Evolutionary conservation across 208 protist species (phyloP).

Genomic region (Leishmania mexicana): DNA sequence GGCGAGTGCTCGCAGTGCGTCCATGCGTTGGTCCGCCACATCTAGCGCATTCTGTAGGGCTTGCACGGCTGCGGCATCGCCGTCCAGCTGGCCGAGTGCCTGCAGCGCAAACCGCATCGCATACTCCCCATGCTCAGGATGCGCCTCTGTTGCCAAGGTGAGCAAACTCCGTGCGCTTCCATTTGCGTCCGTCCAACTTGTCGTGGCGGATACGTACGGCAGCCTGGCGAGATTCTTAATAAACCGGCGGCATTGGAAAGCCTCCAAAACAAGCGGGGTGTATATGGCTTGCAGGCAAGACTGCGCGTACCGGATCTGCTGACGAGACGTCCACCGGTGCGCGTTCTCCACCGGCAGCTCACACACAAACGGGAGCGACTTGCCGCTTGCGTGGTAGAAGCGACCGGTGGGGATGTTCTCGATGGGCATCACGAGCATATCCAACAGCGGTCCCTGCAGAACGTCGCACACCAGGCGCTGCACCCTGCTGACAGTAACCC

Average conservation of each 20-base stretch:
- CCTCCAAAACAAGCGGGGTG: not conserved
- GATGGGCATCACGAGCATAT: not conserved
- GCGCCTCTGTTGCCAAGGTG: conserved; percentile 13
- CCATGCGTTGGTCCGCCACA: not conserved
- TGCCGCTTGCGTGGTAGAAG: conserved; percentile 6
- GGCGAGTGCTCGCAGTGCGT: conserved; percentile 19
- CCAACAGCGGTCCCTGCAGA: conserved; percentile 18
- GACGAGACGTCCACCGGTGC: conserved; percentile 29
- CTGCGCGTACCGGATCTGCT: conserved; percentile 31
- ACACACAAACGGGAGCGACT: not conserved
- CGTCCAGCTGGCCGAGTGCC: conserved; percentile 7
- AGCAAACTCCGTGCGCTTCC: conserved; percentile 18
- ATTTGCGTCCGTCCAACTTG: conserved; percentile 9
- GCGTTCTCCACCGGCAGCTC: conserved; percentile 6
- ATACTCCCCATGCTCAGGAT: conserved; percentile 15
- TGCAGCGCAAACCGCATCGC: conserved; percentile 23
- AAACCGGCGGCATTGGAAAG: not conserved
- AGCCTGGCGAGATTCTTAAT: conserved; percentile 13
- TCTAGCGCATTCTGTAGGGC: conserved; percentile 10
- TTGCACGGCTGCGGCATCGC: conserved; percentile 1
- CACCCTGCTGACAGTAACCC: not conserved
- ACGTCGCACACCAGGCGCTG: conserved; percentile 16
- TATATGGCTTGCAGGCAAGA: conserved; percentile 16
- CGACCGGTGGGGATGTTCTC: conserved; percentile 5
- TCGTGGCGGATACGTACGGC: conserved; percentile 19